Conservation (phyloP, 352 stramenopile species). For the Stramenopiles sp. region DNA sequence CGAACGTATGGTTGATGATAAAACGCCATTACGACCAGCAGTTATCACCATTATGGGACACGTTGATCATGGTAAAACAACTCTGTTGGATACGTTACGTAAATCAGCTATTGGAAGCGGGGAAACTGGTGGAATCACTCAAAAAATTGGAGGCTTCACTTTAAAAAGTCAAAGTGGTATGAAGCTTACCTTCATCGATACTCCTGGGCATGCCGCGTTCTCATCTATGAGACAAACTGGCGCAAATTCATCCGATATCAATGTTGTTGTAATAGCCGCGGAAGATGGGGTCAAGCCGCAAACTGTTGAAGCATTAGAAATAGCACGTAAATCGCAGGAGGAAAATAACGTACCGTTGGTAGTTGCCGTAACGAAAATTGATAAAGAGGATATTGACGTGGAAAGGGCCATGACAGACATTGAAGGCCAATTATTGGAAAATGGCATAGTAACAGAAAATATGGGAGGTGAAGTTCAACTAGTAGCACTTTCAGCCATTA, state of each 20-base stretch:
- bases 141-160: conserved; percentile 78
- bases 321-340: not conserved
- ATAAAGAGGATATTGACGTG: no score
- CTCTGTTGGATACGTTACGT: conserved; percentile 89
- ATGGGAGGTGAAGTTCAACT: not conserved
- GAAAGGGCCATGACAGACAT: not conserved
- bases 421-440: not conserved
- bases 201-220: conserved; percentile 95
- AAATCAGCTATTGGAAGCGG: conserved; percentile 58
- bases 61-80: conserved; percentile 99
- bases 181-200: conserved; percentile 89
- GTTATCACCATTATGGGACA: conserved; percentile 99
- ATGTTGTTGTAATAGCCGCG: conserved; percentile 84
- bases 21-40: conserved; percentile 36
- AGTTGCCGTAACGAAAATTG: not conserved
- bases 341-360: not conserved
- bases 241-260: conserved; percentile 87
- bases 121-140: conserved; percentile 94
- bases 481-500: not conserved
- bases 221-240: conserved; percentile 89
- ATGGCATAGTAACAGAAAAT: not conserved
- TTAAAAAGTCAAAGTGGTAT: conserved; percentile 24
- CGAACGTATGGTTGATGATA: not conserved
- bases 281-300: conserved; percentile 96
- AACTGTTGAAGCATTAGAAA: conserved; percentile 56